A percentile compares a stretch with the other conserved stretches of the same genome.
Evolutionary conservation across 441 rosid species (phyloP).

Genomic region (Mallotus repandus): DNA sequence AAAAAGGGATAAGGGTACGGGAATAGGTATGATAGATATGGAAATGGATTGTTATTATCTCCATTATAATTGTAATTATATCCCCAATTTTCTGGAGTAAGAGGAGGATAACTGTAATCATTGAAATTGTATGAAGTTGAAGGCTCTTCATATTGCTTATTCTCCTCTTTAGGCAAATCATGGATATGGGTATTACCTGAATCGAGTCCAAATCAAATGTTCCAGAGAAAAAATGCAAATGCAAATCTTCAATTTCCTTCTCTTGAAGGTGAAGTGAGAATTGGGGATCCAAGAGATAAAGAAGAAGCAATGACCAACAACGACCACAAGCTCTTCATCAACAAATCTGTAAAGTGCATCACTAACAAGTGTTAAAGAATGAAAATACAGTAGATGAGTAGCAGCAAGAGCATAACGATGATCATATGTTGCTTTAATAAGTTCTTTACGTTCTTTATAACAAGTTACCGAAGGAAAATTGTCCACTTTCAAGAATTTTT

Average conservation of each 20-base stretch:
- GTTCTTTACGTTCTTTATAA: too few species aligned
- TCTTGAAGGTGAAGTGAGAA: slow-evolving; percentile 74
- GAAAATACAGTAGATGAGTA: slow-evolving; percentile 70
- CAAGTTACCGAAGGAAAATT: too few species aligned
- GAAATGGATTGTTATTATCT: slow-evolving; percentile 8
- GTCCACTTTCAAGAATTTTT: too few species aligned
- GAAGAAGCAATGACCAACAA: slow-evolving; percentile 36
- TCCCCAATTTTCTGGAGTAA: slow-evolving; percentile 39
- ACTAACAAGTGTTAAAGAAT: slow-evolving; percentile 66
- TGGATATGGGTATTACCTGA: slow-evolving; percentile 55
- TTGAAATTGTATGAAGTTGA: slow-evolving; percentile 15
- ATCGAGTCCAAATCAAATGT: slow-evolving; percentile 53
- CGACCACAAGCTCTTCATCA: slow-evolving; percentile 63
- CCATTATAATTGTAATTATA: slow-evolving; percentile 1
- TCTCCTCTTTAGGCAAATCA: slow-evolving; percentile 26
- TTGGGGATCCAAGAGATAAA: slow-evolving; percentile 58
- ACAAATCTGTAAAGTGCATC: slow-evolving; percentile 73
- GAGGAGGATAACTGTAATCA: slow-evolving; percentile 6
- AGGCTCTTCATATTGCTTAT: slow-evolving; percentile 6
- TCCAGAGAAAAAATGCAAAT: slow-evolving; percentile 63
- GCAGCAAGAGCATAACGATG: slow-evolving; percentile 75
- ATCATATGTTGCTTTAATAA: slow-evolving; percentile 61
- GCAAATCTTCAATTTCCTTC: slow-evolving; percentile 60
- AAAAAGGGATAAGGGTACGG: slow-evolving; percentile 1
- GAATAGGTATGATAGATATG: slow-evolving; percentile 12